Evolutionary conservation across 805 yeast genomes (phyloP).

Genomic region (Candida ipomoeae): DNA sequence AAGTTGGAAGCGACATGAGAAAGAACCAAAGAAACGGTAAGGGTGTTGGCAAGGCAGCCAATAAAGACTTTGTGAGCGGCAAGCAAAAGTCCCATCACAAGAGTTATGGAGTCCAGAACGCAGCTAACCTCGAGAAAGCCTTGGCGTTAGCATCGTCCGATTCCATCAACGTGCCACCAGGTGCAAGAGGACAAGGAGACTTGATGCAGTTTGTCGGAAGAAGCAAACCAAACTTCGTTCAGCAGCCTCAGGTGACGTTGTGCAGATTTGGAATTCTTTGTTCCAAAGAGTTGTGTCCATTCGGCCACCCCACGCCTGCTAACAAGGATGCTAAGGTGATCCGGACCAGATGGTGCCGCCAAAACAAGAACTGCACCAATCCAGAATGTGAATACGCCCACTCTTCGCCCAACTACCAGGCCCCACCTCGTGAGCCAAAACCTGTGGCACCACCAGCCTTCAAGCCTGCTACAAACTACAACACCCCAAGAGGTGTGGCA

Average conservation of each 20-base stretch:
- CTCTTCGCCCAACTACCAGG: slow-evolving; percentile 61
- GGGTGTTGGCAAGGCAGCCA: slow-evolving; percentile 17
- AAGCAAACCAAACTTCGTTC: slow-evolving; percentile 21
- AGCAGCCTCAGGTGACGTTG: slow-evolving; percentile 35
- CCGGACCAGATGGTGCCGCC: slow-evolving; percentile 71
- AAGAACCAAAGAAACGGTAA: slow-evolving; percentile 5
- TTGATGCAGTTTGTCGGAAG: slow-evolving; percentile 51
- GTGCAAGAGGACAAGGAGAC: slow-evolving; percentile 53
- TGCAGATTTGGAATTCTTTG: slow-evolving; percentile 79
- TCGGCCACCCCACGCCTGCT: slow-evolving; percentile 90
- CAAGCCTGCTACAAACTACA: neutral
- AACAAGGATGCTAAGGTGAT: slow-evolving; percentile 68
- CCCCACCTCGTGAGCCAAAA: slow-evolving; percentile 21
- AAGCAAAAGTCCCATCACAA: slow-evolving; percentile 15
- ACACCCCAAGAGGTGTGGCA: slow-evolving; percentile 1
- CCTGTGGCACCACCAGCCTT: slow-evolving; percentile 10
- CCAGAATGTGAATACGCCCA: slow-evolving; percentile 69
- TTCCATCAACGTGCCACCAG: slow-evolving; percentile 30
- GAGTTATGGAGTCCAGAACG: slow-evolving; percentile 35
- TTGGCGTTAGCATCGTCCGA: slow-evolving; percentile 29
- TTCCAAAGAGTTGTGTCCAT: slow-evolving; percentile 75
- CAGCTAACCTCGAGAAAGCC: slow-evolving; percentile 40
- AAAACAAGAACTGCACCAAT: slow-evolving; percentile 61
- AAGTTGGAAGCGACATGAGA: slow-evolving; percentile 6
- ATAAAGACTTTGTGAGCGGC: slow-evolving; percentile 16